phyloP scores from a whole-genome alignment of 2,329 filamentous ascomycete genomes.

The Orbilia blumenaviensis region DNA sequence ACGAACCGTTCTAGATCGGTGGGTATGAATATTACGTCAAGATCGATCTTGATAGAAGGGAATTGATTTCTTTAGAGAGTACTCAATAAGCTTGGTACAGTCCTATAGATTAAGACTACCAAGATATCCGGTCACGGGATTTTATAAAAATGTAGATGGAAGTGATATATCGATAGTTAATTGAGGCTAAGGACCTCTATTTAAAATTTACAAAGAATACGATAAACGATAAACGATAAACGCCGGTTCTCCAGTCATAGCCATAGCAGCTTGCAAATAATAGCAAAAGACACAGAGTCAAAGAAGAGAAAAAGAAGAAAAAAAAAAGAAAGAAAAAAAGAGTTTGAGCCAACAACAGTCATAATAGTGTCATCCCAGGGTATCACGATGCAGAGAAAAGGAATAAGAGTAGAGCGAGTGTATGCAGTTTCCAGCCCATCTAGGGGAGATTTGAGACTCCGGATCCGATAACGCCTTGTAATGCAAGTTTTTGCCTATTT shows the following conservation, averaged over 20 bases:
- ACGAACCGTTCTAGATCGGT: too few relatives aligned
- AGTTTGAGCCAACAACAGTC: neutral
- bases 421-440: conserved; percentile 15
- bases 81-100: too few relatives aligned
- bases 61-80: too few relatives aligned
- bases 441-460: conserved; percentile 27
- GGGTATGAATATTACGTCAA: too few relatives aligned
- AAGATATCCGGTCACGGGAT: too few relatives aligned
- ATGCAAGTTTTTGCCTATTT: conserved; percentile 5
- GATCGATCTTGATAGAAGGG: too few relatives aligned
- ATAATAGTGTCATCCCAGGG: conserved; percentile 22
- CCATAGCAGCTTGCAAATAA: neutral
- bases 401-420: neutral
- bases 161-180: too few relatives aligned
- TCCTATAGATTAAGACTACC: too few relatives aligned
- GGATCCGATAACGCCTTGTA: conserved; percentile 47
- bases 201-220: too few relatives aligned
- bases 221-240: neutral
- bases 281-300: neutral
- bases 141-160: too few relatives aligned
- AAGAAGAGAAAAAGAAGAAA: neutral
- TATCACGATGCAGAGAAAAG: conserved; percentile 21
- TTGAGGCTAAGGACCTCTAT: too few relatives aligned
- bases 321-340: too few relatives aligned
- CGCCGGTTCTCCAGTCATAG: neutral